Conservation (phyloP, 75 land plant species). For the Ceratopteris richardii region DNA sequence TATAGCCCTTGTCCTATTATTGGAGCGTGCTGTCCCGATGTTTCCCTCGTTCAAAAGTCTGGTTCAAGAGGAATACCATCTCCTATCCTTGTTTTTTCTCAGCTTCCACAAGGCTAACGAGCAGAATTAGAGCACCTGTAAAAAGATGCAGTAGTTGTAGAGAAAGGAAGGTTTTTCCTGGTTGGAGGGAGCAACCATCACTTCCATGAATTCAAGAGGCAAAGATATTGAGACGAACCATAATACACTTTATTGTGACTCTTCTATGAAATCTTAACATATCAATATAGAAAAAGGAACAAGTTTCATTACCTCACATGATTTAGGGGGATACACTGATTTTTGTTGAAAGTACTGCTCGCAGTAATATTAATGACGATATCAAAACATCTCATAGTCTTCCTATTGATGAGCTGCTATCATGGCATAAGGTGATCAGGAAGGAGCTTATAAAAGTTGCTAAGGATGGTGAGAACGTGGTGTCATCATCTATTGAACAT, state of each 20-base stretch:
- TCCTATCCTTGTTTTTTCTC: constrained; percentile 57
- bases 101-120: constrained; percentile 68
- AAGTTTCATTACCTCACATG: neutral
- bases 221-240: too few relatives aligned
- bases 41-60: too few relatives aligned
- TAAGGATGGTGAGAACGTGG: constrained; percentile 35
- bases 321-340: too few relatives aligned
- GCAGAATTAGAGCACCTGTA: constrained; percentile 57
- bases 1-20: too few relatives aligned
- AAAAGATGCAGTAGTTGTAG: constrained; percentile 31
- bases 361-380: constrained; percentile 11
- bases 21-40: too few relatives aligned
- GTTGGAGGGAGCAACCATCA: constrained; percentile 30
- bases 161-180: constrained; percentile 27
- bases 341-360: too few relatives aligned
- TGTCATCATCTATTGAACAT: constrained; percentile 23
- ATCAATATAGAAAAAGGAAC: neutral
- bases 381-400: neutral
- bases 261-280: too few relatives aligned
- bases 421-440: constrained; percentile 46
- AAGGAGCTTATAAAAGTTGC: constrained; percentile 41
- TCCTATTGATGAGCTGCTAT: too few relatives aligned
- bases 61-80: too few relatives aligned
- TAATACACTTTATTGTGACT: too few relatives aligned
- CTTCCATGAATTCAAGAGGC: constrained; percentile 4